Evolutionary conservation across 495 filamentous ascomycete species (phyloP), one percentile per base, ranked within the genome.

Genomic region (Cenococcum geophilum): DNA sequence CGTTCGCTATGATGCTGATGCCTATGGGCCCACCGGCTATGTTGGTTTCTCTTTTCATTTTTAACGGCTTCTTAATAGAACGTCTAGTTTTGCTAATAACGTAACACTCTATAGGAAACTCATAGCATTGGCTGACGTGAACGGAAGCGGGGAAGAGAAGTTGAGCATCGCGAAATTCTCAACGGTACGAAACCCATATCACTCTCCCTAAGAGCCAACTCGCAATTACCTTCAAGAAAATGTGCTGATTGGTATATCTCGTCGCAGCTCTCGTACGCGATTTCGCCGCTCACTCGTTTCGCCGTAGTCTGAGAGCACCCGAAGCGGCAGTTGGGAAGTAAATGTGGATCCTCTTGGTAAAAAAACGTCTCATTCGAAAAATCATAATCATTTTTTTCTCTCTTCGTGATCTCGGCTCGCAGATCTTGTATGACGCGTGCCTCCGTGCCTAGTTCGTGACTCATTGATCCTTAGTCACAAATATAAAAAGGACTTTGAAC

Each of bases 1-100:
- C 85, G 84, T 91, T 90, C 67, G 74, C 75, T 9, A 79, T 91
- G 78, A 90, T 89, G 86, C 67, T 90, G 22, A 90, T 91, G 83
- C 86, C 89, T 0, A 78, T 79, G 1, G 88, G 89, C 0, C 87
- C 87, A 10, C 82, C 83, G 1, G 85, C 87, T 0, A 81, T 89
- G 80, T 36, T 66, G 18, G 60, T 60, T 8, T 55, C 64, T 4
- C 60, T 66, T 49, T 32, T 32, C 27, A 3, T 32, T 32, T 32
- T 32, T 32, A 32, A 6, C 27, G 27, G 27, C 27, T 32, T 32
- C 6, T 32, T 6, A 32, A 32, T 32, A 32, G 27, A 32, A 32
- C 27, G 2, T 32, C 6, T 32, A 2, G 27, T 32, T 32, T 32
- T 32, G 27, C 27, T 32, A 32, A 32, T 6, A 6, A 3, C 6